Evolutionary conservation across 2,329 filamentous ascomycete genomes (phyloP).

Genomic region (Hypoxylon sp.): DNA sequence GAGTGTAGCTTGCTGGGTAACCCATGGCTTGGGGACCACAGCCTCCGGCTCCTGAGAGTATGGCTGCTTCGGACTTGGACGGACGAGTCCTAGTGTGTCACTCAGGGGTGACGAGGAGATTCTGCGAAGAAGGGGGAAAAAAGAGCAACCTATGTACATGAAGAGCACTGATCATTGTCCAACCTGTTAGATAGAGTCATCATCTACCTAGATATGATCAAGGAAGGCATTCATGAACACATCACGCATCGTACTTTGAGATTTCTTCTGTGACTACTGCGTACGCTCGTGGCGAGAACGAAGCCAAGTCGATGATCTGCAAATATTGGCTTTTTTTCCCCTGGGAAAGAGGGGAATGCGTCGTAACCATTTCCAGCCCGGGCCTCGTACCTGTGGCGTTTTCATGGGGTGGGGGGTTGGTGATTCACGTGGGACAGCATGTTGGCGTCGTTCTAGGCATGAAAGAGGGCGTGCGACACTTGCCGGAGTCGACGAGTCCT

Average conservation of each 20-base stretch:
- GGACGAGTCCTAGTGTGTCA: slow-evolving; percentile 1
- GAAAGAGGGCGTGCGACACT: not conserved
- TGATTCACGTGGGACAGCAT: slow-evolving; percentile 10
- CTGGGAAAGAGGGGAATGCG: too few species aligned
- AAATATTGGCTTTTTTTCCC: not conserved
- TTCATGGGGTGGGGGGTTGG: not conserved
- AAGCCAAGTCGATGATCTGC: not conserved
- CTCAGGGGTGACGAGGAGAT: slow-evolving; percentile 27
- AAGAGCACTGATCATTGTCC: slow-evolving; percentile 7
- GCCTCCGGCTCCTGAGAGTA: slow-evolving; percentile 26
- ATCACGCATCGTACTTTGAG: not conserved
- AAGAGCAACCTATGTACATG: slow-evolving; percentile 27
- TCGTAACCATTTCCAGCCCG: not conserved
- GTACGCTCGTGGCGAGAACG: not conserved
- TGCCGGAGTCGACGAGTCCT: not conserved
- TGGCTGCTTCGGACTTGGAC: slow-evolving; percentile 6
- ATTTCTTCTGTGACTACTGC: not conserved
- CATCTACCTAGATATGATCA: slow-evolving; percentile 16
- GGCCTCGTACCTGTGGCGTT: slow-evolving; percentile 6
- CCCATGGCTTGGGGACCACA: slow-evolving; percentile 19
- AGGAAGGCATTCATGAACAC: slow-evolving; percentile 19
- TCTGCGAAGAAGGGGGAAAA: slow-evolving; percentile 17
- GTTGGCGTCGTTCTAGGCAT: not conserved
- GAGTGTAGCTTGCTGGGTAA: slow-evolving; percentile 27
- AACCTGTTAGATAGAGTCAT: slow-evolving; percentile 15